A percentile compares a stretch with the other conserved stretches of the same genome.
These are phyloP conservation scores for Heritiera littoralis DNA, from an alignment of 345 rosid species.

Conservation along the genomic window DNA sequence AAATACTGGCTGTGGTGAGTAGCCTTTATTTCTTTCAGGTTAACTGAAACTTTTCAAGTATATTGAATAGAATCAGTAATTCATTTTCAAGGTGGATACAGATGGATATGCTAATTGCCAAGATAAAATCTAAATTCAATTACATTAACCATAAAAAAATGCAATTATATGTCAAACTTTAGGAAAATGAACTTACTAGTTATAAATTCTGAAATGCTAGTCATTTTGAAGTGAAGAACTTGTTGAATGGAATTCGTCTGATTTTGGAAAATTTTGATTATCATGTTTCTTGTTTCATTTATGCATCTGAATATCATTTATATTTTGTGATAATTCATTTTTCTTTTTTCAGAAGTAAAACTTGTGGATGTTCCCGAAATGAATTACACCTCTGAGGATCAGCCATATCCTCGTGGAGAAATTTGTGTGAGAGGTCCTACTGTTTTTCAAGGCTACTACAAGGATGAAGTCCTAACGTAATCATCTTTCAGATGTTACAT, in stretches of 20 bases:
- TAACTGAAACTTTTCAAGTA: not conserved
- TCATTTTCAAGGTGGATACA: not conserved
- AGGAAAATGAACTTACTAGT: not conserved
- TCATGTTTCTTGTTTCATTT: not conserved
- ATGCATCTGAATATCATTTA: not conserved
- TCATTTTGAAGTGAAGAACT: not conserved
- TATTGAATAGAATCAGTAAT: not conserved
- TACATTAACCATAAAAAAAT: not conserved
- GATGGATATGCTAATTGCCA: not conserved
- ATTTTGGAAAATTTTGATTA: not conserved
- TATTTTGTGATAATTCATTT: conserved; percentile 13
- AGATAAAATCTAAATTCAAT: not conserved
- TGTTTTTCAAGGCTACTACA: conserved; percentile 83
- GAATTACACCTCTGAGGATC: conserved; percentile 87
- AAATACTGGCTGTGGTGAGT: conserved; percentile 72
- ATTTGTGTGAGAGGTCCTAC: conserved; percentile 89
- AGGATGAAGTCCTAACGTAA: conserved; percentile 81
- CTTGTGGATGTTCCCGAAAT: conserved; percentile 93
- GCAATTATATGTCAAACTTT: not conserved
- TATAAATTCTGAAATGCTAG: not conserved
- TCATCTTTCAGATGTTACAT: conserved; percentile 18
- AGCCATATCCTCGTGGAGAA: conserved; percentile 93
- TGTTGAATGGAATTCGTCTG: not conserved
- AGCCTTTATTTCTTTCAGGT: not conserved
- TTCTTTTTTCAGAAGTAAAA: conserved; percentile 64